Evolutionary conservation across 1,139 yeast species (phyloP).

Genomic region (Taphrina flavorubra): DNA sequence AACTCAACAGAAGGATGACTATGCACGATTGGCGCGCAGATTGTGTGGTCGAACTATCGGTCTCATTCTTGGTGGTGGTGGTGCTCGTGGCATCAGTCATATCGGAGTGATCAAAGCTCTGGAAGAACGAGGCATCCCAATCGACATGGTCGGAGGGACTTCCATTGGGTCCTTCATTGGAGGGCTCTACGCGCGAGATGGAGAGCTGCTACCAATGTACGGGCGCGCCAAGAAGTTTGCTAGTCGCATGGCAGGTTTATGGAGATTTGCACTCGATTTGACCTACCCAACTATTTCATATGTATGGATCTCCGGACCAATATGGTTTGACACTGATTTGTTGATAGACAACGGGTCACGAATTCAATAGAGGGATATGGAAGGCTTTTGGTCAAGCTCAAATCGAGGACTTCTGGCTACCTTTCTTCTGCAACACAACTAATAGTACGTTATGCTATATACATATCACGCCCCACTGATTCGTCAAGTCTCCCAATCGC

Average conservation of each 20-base stretch:
- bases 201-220: conserved; percentile 86
- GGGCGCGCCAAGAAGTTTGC: conserved; percentile 90
- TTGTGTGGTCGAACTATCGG: conserved; percentile 94
- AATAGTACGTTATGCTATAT: conserved; percentile 55
- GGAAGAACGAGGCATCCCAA: conserved; percentile 92
- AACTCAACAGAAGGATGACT: conserved; percentile 78
- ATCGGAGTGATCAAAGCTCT: conserved; percentile 89
- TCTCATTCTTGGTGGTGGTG: conserved; percentile 94
- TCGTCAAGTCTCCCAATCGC: conserved; percentile 71
- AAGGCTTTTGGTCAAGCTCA: conserved; percentile 89
- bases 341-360: conserved; percentile 81
- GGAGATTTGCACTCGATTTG: conserved; percentile 82
- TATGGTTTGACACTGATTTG: not conserved
- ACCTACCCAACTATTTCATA: conserved; percentile 94
- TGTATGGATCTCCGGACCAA: not conserved
- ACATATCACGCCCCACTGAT: not conserved
- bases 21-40: conserved; percentile 83
- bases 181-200: conserved; percentile 89
- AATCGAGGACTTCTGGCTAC: conserved; percentile 95
- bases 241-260: conserved; percentile 76
- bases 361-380: conserved; percentile 95
- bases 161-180: conserved; percentile 96
- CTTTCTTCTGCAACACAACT: conserved; percentile 88
- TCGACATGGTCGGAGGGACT: conserved; percentile 93
- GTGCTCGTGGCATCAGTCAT: conserved; percentile 93